Evolutionary conservation across 345 rosid species (phyloP).

Genomic region (Ceriops tagal): DNA sequence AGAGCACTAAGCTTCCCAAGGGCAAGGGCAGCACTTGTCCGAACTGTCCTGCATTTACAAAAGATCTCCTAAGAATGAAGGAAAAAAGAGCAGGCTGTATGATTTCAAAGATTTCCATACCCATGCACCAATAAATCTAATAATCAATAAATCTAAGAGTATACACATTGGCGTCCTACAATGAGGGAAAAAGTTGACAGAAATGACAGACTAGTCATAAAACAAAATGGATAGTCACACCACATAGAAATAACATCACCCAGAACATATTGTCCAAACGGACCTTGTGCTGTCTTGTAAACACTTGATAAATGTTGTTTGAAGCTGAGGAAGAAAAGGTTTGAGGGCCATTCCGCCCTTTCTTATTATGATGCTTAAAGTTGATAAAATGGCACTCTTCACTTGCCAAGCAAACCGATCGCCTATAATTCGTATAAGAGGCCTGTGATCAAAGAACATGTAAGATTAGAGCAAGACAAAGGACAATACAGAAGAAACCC

Average conservation of each 20-base stretch:
- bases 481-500: too few relatives aligned
- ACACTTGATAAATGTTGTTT: constrained; percentile 91
- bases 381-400: constrained; percentile 88
- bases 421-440: constrained; percentile 92
- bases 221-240: not conserved
- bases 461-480: not conserved
- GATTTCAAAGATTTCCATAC: not conserved
- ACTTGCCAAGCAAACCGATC: constrained; percentile 99
- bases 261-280: constrained; percentile 7
- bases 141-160: not conserved
- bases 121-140: too few relatives aligned
- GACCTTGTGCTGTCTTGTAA: constrained; percentile 91
- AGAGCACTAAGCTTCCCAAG: constrained; percentile 96
- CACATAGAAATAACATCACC: not conserved
- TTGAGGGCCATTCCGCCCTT: constrained; percentile 87
- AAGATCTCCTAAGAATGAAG: constrained; percentile 9
- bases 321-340: constrained; percentile 98
- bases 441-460: constrained; percentile 51
- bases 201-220: too few relatives aligned
- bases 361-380: constrained; percentile 69
- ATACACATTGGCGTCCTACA: not conserved
- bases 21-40: constrained; percentile 92
- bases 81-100: not conserved
- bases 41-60: constrained; percentile 64
- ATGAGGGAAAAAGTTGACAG: too few relatives aligned